These are phyloP conservation scores for Wickerhamiella brachini DNA, from an alignment of 805 yeast species.

Conservation along the genomic window DNA sequence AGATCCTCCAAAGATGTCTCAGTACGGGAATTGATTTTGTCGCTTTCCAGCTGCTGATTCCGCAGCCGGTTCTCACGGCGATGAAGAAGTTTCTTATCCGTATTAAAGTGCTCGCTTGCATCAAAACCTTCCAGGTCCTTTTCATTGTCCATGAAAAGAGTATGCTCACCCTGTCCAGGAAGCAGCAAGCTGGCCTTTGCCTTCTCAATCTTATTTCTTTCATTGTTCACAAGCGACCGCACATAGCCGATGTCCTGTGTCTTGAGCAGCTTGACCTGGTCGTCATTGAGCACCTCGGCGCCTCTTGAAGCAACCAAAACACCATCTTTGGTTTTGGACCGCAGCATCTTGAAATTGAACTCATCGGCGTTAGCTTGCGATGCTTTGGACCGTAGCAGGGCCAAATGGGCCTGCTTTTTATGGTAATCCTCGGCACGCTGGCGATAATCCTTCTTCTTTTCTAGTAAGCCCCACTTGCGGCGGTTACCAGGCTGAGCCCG, in stretches of 20 bases:
- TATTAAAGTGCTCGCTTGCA: conserved; percentile 54
- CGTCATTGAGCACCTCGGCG: conserved; percentile 38
- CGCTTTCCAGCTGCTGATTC: conserved; percentile 36
- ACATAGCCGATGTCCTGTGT: conserved; percentile 86
- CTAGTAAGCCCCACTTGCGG: conserved; percentile 67
- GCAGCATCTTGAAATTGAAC: conserved; percentile 87
- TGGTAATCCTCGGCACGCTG: conserved; percentile 55
- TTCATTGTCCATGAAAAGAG: conserved; percentile 64
- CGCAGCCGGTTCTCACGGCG: conserved; percentile 62
- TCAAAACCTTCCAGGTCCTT: conserved; percentile 43
- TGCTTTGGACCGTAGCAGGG: conserved; percentile 61
- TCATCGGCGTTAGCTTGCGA: conserved; percentile 80
- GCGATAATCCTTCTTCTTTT: conserved; percentile 78
- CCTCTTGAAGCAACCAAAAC: conserved; percentile 44
- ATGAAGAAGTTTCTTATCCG: conserved; percentile 48
- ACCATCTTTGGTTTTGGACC: conserved; percentile 57
- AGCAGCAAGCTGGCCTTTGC: conserved; percentile 27
- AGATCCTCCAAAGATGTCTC: conserved; percentile 42
- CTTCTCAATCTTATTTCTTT: conserved; percentile 48
- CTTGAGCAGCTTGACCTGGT: conserved; percentile 70
- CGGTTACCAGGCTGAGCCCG: conserved; percentile 75
- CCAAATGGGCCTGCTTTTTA: conserved; percentile 44
- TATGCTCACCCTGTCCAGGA: conserved; percentile 55
- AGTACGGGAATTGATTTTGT: conserved; percentile 2
- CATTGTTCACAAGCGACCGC: conserved; percentile 60